Evolutionary conservation across 2,329 filamentous ascomycete genomes (phyloP).

Genomic region (Zymoseptoria pseudotritici): DNA sequence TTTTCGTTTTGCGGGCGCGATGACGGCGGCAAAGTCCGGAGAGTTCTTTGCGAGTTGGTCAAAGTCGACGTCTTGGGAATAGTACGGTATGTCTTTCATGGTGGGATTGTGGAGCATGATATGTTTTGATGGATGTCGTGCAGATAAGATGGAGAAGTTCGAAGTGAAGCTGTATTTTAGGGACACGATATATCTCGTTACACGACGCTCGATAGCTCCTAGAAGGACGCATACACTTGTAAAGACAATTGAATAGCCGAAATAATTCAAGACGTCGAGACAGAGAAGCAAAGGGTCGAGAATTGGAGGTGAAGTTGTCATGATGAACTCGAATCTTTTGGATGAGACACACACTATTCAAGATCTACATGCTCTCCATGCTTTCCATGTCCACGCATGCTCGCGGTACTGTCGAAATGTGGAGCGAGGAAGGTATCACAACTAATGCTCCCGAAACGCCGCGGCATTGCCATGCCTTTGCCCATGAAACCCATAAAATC

Average conservation of each 20-base stretch:
- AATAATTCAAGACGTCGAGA: not conserved
- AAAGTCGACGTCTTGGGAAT: conserved; percentile 56
- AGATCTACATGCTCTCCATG: not conserved
- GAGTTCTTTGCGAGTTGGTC: conserved; percentile 52
- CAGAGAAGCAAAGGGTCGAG: not conserved
- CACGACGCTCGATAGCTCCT: too few species aligned
- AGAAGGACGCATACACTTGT: too few species aligned
- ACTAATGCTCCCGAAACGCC: not conserved
- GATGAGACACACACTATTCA: not conserved
- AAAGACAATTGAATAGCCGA: not conserved
- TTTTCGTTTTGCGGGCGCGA: conserved; percentile 32
- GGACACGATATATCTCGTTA: too few species aligned
- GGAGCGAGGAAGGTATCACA: not conserved
- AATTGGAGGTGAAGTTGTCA: not conserved
- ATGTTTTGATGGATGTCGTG: not conserved
- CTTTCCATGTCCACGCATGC: not conserved
- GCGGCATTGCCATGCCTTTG: not conserved
- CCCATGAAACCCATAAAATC: not conserved
- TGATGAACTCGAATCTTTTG: not conserved
- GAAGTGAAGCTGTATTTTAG: not conserved
- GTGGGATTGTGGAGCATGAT: not conserved
- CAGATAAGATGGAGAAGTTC: not conserved
- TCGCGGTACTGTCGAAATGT: not conserved
- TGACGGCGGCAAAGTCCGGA: conserved; percentile 51
- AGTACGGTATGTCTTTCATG: conserved; percentile 28